These are phyloP conservation scores for Colletotrichum sp. DNA, from an alignment of 2,329 filamentous ascomycete genomes.

Conservation along the genomic window DNA sequence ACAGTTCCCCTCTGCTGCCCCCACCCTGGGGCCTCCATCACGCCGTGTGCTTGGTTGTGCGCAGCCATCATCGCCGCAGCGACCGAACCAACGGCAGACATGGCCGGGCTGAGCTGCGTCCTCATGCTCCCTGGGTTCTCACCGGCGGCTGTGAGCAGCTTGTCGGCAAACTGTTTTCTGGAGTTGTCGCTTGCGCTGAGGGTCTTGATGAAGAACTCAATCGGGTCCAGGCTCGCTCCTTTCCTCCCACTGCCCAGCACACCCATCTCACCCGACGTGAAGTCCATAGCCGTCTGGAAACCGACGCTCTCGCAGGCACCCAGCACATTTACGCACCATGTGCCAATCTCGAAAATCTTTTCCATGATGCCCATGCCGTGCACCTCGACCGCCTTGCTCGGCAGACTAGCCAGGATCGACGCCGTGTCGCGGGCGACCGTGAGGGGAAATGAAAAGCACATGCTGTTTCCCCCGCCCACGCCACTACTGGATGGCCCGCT, in stretches of 20 bases:
- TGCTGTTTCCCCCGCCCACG: constrained; percentile 37
- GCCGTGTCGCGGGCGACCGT: constrained; percentile 66
- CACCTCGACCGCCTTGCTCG: constrained; percentile 47
- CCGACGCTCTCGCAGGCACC: constrained; percentile 36
- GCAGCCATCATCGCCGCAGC: constrained; percentile 9
- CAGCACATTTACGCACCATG: constrained; percentile 49
- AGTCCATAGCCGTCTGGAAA: constrained; percentile 32
- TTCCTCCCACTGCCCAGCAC: constrained; percentile 34
- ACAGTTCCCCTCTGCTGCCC: constrained; percentile 2
- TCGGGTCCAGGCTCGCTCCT: constrained; percentile 41
- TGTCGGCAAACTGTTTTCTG: constrained; percentile 46
- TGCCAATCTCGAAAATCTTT: constrained; percentile 54
- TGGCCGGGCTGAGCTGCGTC: constrained; percentile 35
- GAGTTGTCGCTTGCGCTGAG: constrained; percentile 49
- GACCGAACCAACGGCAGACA: constrained; percentile 11
- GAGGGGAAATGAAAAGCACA: constrained; percentile 67
- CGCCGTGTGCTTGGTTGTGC: neutral
- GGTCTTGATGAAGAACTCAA: constrained; percentile 49
- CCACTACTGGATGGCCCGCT: neutral
- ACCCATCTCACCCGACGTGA: constrained; percentile 33
- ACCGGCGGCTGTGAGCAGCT: constrained; percentile 44
- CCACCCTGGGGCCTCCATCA: neutral
- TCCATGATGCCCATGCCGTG: constrained; percentile 56
- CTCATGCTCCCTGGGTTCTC: constrained; percentile 43
- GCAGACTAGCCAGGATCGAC: constrained; percentile 43